Percentiles rank a stretch among this genome's conserved stretches.
Evolutionary conservation across 2,329 filamentous ascomycete genomes (phyloP).

Genomic region (Helotiales sp.): DNA sequence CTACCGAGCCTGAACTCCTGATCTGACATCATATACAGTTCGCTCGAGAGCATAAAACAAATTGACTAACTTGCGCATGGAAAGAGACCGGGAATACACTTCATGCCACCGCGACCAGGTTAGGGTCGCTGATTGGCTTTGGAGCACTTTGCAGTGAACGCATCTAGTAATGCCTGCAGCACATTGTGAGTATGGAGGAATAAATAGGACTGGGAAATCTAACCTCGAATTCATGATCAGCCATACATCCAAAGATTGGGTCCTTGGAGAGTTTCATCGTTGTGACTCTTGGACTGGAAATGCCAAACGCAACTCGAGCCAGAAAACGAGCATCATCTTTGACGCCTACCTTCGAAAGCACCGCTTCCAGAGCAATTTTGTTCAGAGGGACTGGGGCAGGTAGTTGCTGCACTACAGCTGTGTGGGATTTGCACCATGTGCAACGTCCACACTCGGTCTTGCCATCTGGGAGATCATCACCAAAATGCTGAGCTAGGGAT

Average conservation of each 20-base stretch:
- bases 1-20: neutral
- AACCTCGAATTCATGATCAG: constrained; percentile 58
- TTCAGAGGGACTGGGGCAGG: constrained; percentile 49
- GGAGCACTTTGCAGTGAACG: neutral
- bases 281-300: constrained; percentile 60
- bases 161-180: neutral
- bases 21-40: no score
- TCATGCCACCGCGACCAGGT: neutral
- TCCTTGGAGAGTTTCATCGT: constrained; percentile 53
- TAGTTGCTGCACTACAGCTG: constrained; percentile 47
- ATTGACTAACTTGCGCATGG: neutral
- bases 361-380: constrained; percentile 45
- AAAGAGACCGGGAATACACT: neutral
- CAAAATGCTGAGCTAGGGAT: constrained; percentile 61
- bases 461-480: constrained; percentile 53
- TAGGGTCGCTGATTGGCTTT: neutral
- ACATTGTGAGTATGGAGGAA: neutral
- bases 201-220: constrained; percentile 17
- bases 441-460: constrained; percentile 59
- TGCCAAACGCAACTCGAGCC: constrained; percentile 65
- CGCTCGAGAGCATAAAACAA: no score
- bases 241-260: constrained; percentile 57
- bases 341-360: constrained; percentile 52
- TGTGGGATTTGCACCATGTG: constrained; percentile 52
- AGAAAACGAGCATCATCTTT: constrained; percentile 64